Conservation (phyloP, 441 rosid genomes). For the Breynia disticha region DNA sequence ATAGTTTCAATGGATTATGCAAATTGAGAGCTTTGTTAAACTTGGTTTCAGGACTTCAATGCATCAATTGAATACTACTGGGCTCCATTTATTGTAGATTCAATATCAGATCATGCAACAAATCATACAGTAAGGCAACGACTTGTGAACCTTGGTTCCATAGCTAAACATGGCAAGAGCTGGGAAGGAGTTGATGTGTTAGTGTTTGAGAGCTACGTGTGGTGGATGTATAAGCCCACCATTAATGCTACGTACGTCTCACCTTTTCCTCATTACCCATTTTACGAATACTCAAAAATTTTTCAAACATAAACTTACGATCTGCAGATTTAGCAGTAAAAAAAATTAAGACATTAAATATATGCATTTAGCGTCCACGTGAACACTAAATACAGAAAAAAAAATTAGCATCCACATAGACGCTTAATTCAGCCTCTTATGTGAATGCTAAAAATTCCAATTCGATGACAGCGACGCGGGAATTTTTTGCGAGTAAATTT, state of each 20-base stretch:
- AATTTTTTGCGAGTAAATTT: too few species aligned
- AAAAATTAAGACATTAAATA: too few species aligned
- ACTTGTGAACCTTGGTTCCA: constrained; percentile 65
- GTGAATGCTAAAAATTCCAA: too few species aligned
- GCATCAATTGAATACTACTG: constrained; percentile 81
- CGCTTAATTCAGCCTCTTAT: too few species aligned
- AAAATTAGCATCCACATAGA: too few species aligned
- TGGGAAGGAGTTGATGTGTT: constrained; percentile 76
- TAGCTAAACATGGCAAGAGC: constrained; percentile 64
- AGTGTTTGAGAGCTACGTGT: constrained; percentile 79
- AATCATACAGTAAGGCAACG: constrained; percentile 71
- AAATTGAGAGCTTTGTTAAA: not conserved
- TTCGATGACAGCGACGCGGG: too few species aligned
- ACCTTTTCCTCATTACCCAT: not conserved
- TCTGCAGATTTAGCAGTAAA: too few species aligned
- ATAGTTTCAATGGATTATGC: too few species aligned
- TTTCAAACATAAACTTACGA: too few species aligned
- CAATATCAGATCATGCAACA: constrained; percentile 83
- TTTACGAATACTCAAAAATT: too few species aligned
- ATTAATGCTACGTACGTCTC: constrained; percentile 73
- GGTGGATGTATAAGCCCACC: constrained; percentile 89
- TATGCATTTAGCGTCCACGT: too few species aligned
- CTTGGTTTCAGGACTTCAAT: constrained; percentile 53
- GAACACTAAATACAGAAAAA: too few species aligned
- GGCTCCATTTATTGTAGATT: constrained; percentile 91